Evolutionary conservation across 805 yeast genomes (phyloP).

Genomic region (Barnettozyma pratensis): DNA sequence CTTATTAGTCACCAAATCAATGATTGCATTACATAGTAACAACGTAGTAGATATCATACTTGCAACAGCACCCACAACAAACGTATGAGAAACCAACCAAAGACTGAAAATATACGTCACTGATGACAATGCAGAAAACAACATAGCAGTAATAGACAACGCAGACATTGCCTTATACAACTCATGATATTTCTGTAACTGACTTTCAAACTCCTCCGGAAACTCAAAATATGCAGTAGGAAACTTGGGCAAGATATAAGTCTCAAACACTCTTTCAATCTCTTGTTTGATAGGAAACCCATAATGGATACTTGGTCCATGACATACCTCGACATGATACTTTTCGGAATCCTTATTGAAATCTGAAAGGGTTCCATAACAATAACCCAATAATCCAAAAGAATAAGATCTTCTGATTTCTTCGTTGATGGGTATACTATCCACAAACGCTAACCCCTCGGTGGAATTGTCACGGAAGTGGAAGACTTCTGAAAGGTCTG

Average conservation of each 20-base stretch:
- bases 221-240: constrained; percentile 3
- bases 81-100: constrained; percentile 1
- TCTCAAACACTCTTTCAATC: not conserved
- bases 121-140: constrained; percentile 1
- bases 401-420: constrained; percentile 2
- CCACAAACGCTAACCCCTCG: not conserved
- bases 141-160: constrained; percentile 1
- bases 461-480: not conserved
- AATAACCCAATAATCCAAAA: constrained; percentile 6
- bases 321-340: not conserved
- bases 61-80: constrained; percentile 3
- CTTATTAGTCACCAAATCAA: not conserved
- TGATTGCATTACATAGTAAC: constrained; percentile 3
- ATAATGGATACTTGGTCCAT: constrained; percentile 1
- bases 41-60: constrained; percentile 3
- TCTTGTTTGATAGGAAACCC: constrained; percentile 2
- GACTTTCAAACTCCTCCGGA: not conserved
- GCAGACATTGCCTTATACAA: constrained; percentile 3
- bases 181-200: not conserved
- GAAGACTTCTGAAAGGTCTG: constrained; percentile 1
- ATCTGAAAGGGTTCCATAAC: constrained; percentile 3
- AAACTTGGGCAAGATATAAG: not conserved
- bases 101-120: constrained; percentile 3
- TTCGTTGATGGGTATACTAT: not conserved
- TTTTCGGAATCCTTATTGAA: not conserved